Conservation (phyloP, 2,329 filamentous ascomycete species). For the Dryadomyces quercus-mongolicae region DNA sequence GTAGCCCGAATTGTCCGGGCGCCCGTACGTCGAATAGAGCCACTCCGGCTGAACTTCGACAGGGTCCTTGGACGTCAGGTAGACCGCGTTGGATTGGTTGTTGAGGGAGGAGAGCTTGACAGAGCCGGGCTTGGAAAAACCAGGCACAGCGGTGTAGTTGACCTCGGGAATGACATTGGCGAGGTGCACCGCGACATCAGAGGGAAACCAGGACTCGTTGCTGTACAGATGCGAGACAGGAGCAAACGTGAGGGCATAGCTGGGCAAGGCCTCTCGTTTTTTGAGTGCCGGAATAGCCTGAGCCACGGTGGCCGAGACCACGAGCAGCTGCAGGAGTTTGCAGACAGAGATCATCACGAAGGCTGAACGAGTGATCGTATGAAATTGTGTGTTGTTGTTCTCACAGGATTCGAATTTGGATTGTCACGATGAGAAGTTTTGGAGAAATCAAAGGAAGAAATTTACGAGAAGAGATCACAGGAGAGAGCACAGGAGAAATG, state of each 20-base stretch:
- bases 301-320: not conserved
- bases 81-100: slow-evolving; percentile 6
- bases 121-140: slow-evolving; percentile 6
- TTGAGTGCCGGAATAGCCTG: not conserved
- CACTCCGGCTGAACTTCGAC: slow-evolving; percentile 8
- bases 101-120: slow-evolving; percentile 10
- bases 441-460: not conserved
- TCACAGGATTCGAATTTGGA: not conserved
- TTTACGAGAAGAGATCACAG: not conserved
- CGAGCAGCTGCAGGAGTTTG: not conserved
- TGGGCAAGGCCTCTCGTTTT: slow-evolving; percentile 9
- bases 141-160: slow-evolving; percentile 4
- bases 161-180: slow-evolving; percentile 11
- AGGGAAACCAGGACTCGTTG: slow-evolving; percentile 11
- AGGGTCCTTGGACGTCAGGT: slow-evolving; percentile 11
- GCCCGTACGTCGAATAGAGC: slow-evolving; percentile 11
- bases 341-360: slow-evolving; percentile 4
- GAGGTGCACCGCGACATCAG: slow-evolving; percentile 12
- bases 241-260: slow-evolving; percentile 11
- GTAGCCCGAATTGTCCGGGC: slow-evolving; percentile 7
- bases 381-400: not conserved
- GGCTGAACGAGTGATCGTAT: not conserved
- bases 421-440: not conserved
- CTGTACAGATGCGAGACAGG: slow-evolving; percentile 13
- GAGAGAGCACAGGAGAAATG: no score